These are phyloP conservation scores for Capronia epimyces DNA, from an alignment of 2,329 filamentous ascomycete species.

Conservation along the genomic window DNA sequence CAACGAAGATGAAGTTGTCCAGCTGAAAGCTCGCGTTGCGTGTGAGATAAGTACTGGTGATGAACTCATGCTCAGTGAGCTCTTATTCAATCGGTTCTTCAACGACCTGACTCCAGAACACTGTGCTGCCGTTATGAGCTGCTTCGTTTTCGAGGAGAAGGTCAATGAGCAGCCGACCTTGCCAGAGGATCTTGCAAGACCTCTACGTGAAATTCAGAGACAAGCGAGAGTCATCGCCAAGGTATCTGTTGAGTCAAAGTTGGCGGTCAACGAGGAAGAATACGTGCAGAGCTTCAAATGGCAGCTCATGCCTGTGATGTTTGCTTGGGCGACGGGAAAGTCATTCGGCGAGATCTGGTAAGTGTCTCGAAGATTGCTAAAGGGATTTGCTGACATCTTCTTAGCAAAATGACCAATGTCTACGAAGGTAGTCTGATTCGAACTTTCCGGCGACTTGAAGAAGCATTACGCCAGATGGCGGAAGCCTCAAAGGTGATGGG, in stretches of 20 bases:
- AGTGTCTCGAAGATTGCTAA: slow-evolving; percentile 37
- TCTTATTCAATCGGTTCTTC: slow-evolving; percentile 96
- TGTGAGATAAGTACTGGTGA: slow-evolving; percentile 98
- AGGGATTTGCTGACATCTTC: slow-evolving; percentile 14
- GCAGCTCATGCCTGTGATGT: slow-evolving; percentile 95
- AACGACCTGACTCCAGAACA: slow-evolving; percentile 88
- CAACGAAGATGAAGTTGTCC: slow-evolving; percentile 89
- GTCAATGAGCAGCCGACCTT: slow-evolving; percentile 66
- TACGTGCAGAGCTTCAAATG: slow-evolving; percentile 86
- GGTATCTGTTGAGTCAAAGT: slow-evolving; percentile 89
- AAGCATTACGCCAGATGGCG: slow-evolving; percentile 88
- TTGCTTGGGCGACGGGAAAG: slow-evolving; percentile 82
- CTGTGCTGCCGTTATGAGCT: slow-evolving; percentile 78
- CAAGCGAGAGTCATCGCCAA: slow-evolving; percentile 87
- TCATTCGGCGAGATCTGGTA: slow-evolving; percentile 94
- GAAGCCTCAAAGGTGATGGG: slow-evolving; percentile 98
- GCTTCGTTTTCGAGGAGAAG: slow-evolving; percentile 98
- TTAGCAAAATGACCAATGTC: slow-evolving; percentile 95
- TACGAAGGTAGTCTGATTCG: slow-evolving; percentile 96
- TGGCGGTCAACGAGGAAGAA: slow-evolving; percentile 90
- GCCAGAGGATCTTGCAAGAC: slow-evolving; percentile 79
- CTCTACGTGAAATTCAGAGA: slow-evolving; percentile 76
- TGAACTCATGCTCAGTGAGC: slow-evolving; percentile 84
- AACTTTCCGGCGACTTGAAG: slow-evolving; percentile 89
- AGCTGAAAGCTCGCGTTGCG: slow-evolving; percentile 93